A percentile compares a stretch with the other conserved stretches of the same genome.
These are phyloP conservation scores for Avicennia marina DNA, from an alignment of 257 asterid species.

Conservation along the genomic window DNA sequence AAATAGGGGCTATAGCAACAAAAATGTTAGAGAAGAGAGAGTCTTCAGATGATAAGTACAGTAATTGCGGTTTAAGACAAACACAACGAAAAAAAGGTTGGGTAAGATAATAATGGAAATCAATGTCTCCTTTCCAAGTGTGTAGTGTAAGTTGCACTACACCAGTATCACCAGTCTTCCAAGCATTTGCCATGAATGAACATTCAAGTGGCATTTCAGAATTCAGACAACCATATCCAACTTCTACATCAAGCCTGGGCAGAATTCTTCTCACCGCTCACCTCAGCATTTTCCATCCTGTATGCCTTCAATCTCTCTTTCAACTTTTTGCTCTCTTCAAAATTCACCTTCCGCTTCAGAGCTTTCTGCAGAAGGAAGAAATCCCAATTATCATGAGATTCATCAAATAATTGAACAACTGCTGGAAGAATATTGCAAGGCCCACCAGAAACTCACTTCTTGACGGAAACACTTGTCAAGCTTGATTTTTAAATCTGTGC, in stretches of 20 bases:
- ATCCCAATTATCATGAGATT: neutral
- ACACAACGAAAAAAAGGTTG: no score
- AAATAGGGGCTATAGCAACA: no score
- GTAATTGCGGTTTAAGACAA: no score
- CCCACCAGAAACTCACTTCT: constrained; percentile 44
- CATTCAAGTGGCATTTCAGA: neutral
- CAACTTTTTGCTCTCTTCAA: constrained; percentile 70
- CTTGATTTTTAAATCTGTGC: constrained; percentile 72
- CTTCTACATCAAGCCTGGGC: constrained; percentile 3
- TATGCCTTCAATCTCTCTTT: constrained; percentile 31
- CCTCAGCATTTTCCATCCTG: constrained; percentile 25
- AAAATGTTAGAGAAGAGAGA: no score
- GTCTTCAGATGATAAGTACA: no score
- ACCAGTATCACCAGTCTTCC: no score
- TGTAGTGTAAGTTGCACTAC: no score
- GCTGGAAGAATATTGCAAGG: neutral
- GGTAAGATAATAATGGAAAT: no score
- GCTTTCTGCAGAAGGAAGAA: constrained; percentile 54
- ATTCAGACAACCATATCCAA: neutral
- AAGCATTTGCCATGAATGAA: neutral
- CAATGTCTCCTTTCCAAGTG: no score
- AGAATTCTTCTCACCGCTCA: constrained; percentile 14
- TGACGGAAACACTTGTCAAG: constrained; percentile 68
- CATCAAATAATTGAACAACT: neutral
- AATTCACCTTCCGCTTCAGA: constrained; percentile 72